Percentiles rank a stretch among this genome's conserved stretches.
Conservation (phyloP, 257 asterid genomes). For the Ilex asprella region DNA sequence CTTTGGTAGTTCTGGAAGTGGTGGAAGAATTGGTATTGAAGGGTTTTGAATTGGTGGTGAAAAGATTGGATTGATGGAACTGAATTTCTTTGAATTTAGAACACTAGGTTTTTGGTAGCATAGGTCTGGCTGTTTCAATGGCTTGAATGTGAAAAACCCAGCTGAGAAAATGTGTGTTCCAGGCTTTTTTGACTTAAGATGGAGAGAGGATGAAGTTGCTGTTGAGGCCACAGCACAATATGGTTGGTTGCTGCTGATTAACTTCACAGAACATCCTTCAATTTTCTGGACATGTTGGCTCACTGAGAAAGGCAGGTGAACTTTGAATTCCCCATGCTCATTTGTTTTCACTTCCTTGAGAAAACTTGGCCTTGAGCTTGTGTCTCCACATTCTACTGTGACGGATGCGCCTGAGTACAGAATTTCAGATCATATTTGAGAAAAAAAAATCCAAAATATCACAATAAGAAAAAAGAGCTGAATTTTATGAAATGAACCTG, state of each 20-base stretch:
- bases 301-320: conserved; percentile 50
- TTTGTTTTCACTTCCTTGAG: conserved; percentile 49
- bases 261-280: conserved; percentile 55
- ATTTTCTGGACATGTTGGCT: conserved; percentile 61
- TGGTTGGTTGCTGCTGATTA: conserved; percentile 64
- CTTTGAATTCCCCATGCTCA: conserved; percentile 63
- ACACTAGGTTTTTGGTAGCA: conserved; percentile 51
- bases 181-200: conserved; percentile 42
- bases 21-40: neutral
- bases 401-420: conserved; percentile 62
- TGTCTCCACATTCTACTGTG: conserved; percentile 56
- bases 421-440: neutral
- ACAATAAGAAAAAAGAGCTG: neutral
- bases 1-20: conserved; percentile 33
- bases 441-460: neutral
- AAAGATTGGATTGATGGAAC: neutral
- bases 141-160: conserved; percentile 78
- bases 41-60: conserved; percentile 31
- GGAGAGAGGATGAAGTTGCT: conserved; percentile 47
- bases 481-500: conserved; percentile 36
- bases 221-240: conserved; percentile 59
- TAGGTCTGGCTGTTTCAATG: conserved; percentile 51
- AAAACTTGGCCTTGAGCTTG: conserved; percentile 25
- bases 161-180: conserved; percentile 75
- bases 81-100: conserved; percentile 7